Percentiles rank a stretch among this genome's conserved stretches.
Conservation (phyloP, 768 basidiomycete species). For the Jaapia argillacea region DNA sequence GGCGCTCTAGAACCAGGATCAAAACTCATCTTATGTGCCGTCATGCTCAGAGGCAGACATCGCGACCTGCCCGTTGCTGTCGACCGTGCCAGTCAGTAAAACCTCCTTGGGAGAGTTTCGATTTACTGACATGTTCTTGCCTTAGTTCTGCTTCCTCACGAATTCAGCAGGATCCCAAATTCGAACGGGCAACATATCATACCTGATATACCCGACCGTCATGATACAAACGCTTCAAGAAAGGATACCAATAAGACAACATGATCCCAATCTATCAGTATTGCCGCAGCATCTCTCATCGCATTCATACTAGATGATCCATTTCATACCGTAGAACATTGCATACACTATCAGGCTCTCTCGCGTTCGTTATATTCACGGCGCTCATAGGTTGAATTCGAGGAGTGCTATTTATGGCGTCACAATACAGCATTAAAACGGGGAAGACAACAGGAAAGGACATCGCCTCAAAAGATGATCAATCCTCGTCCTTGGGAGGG, state of each 20-base stretch:
- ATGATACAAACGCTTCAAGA: neutral
- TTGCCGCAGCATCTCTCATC: neutral
- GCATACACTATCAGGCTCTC: neutral
- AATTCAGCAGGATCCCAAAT: neutral
- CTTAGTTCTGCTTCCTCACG: neutral
- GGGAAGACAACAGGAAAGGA: neutral
- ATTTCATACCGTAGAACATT: neutral
- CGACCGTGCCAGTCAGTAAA: constrained; percentile 34
- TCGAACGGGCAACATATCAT: neutral
- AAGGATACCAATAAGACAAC: neutral
- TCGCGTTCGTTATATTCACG: neutral
- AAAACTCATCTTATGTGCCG: constrained; percentile 59
- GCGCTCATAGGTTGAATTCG: neutral
- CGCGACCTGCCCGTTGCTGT: constrained; percentile 61
- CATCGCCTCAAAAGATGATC: constrained; percentile 4
- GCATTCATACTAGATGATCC: neutral
- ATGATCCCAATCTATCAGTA: neutral
- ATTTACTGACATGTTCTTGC: neutral
- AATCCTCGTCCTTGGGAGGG: constrained; percentile 82
- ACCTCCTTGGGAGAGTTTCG: neutral
- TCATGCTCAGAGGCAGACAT: constrained; percentile 76
- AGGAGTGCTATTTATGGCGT: neutral
- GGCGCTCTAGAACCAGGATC: constrained; percentile 47
- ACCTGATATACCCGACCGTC: neutral
- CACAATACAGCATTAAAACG: neutral